These are phyloP conservation scores for Colletotrichum caudatum DNA, from an alignment of 2,329 filamentous ascomycete genomes.

Conservation along the genomic window DNA sequence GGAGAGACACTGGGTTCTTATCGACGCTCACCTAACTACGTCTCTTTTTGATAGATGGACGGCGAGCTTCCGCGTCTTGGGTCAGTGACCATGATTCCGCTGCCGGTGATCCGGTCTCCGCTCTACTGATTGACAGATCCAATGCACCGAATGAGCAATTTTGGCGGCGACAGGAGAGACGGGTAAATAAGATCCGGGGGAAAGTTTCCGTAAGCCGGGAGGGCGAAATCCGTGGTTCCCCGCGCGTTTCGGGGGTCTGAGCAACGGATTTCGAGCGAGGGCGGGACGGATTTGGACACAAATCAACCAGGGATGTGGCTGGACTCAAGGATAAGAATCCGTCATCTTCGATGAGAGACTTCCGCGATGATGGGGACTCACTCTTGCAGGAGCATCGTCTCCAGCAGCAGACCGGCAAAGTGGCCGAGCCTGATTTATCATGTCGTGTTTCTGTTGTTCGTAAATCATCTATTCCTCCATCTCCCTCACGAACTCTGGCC, in stretches of 20 bases:
- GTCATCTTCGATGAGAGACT: not conserved
- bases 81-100: constrained; percentile 20
- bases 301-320: not conserved
- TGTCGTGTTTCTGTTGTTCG: not conserved
- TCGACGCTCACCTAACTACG: constrained; percentile 16
- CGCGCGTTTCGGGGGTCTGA: not conserved
- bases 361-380: constrained; percentile 1
- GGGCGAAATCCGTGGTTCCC: constrained; percentile 25
- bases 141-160: constrained; percentile 1
- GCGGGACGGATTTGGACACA: constrained; percentile 14
- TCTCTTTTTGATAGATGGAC: constrained; percentile 20
- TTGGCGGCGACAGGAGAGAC: constrained; percentile 5
- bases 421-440: constrained; percentile 10
- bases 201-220: constrained; percentile 29
- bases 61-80: constrained; percentile 8
- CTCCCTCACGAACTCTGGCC: not conserved
- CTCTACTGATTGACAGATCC: constrained; percentile 3
- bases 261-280: constrained; percentile 12
- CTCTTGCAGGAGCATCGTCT: not conserved
- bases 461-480: too few species aligned
- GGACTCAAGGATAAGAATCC: constrained; percentile 33
- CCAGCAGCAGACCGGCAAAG: not conserved
- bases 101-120: constrained; percentile 24
- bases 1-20: constrained; percentile 11
- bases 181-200: not conserved